Base-by-base conservation (phyloP, 768 basidiomycete genomes). In the Kwoniella pini region DNA sequence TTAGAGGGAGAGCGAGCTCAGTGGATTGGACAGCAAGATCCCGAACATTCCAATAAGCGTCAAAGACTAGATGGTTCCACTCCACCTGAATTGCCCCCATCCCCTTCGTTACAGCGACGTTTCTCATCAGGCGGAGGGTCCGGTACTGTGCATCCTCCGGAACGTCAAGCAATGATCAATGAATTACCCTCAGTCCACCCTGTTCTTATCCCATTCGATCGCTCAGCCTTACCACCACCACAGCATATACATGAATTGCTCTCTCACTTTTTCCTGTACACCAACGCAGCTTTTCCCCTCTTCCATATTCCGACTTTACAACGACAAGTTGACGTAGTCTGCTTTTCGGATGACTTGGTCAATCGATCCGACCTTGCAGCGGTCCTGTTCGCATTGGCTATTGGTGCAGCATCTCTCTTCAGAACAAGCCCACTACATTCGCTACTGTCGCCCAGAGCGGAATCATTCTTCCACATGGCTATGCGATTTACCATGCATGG, bases 261-360 rank as follows among this genome's bases (percentile, higher is more conserved):
- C 6, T 24, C 48, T 13, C 45, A 53, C 36, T 50, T 50, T 31
- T 56, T 57, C 31, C 21, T 52, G 21, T 26, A 55, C 31, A 63
- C 58, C 6, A 43, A 51, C 36, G 38, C 62, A 4, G 62, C 63
- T 0, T 68, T 56, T 39, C 67, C 62, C 5, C 40, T 68, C n/a
- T 56, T 61, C 30, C 60, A 64, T 36, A 27, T 52, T n/a, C 57
- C 66, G 0, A 63, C 66, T 10, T 39, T 66, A 12, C 42, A 40
- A 19, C 24, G 33, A 6, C 52, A 54, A 49, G 55, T 66, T 12
- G 42, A 51, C 26, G 22, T 30, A 15, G 54, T 62, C 1, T 65
- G 61, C 43, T 51, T 51, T 30, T 46, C 50, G 15, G 53, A 57
- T 9, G 46, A 53, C 31, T 10, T 24, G 33, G 24, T 36, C 28